phyloP scores from a whole-genome alignment of 108 stramenopile species.

The Skeletonema costatum region DNA sequence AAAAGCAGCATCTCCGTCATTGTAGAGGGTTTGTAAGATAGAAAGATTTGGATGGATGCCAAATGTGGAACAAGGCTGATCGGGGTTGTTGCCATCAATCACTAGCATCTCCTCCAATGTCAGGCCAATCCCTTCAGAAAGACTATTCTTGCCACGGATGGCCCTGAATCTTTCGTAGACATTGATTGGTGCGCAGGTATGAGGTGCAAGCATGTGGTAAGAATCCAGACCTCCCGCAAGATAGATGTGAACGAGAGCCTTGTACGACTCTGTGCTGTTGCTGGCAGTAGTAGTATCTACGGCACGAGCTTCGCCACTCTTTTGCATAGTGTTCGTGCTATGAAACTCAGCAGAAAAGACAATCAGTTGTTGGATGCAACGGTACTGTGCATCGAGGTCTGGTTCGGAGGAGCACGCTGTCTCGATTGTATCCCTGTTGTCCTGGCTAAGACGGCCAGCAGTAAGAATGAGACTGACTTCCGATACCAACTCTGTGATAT shows the following conservation, averaged over 20 bases:
- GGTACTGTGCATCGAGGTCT: conserved; percentile 6
- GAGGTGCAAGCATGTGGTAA: conserved; percentile 64
- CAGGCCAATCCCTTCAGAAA: conserved; percentile 36
- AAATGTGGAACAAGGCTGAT: conserved; percentile 47
- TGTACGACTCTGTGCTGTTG: conserved; percentile 49
- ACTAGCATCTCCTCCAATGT: conserved; percentile 17
- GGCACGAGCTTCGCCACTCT: conserved; percentile 24
- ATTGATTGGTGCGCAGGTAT: conserved; percentile 33
- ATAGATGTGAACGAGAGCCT: conserved; percentile 64
- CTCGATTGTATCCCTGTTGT: conserved; percentile 43
- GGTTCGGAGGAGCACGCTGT: conserved; percentile 30
- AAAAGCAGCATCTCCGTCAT: conserved; percentile 42
- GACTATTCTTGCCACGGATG: conserved; percentile 44
- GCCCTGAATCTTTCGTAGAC: conserved; percentile 45
- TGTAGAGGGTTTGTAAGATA: conserved; percentile 40
- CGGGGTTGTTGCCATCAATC: conserved; percentile 40
- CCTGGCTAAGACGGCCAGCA: conserved; percentile 54
- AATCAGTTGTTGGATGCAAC: conserved; percentile 49
- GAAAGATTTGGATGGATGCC: conserved; percentile 51
- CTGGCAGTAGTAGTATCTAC: background rate
- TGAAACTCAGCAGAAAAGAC: conserved; percentile 71
- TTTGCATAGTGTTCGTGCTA: conserved; percentile 37
- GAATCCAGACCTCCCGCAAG: conserved; percentile 63
- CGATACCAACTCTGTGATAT: conserved; percentile 41
- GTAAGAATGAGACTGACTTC: conserved; percentile 63